phyloP scores from a whole-genome alignment of 495 filamentous ascomycete genomes.

The Amphirosellinia nigrospora region DNA sequence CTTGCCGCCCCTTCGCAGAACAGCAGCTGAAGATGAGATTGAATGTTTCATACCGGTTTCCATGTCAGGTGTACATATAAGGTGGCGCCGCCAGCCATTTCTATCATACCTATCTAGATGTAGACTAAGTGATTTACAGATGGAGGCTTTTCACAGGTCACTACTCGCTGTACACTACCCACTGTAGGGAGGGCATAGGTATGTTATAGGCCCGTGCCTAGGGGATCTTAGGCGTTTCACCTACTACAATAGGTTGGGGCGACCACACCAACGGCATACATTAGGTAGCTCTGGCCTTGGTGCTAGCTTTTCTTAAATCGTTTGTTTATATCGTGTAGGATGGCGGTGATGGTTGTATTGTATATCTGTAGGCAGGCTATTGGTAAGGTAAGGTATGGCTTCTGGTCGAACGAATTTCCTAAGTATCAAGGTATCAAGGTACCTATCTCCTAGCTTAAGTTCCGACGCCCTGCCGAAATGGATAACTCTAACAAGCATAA shows the following conservation, averaged over 20 bases:
- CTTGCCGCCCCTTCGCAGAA: neutral
- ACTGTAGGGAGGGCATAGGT: neutral
- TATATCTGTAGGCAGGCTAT: no score
- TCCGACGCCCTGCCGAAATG: neutral
- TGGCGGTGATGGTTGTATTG: neutral
- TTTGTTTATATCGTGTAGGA: neutral
- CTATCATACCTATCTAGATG: neutral
- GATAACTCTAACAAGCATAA: neutral
- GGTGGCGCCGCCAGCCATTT: conserved; percentile 4
- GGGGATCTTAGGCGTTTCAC: neutral
- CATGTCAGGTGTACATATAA: no score
- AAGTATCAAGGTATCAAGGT: no score
- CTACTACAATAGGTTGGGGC: neutral
- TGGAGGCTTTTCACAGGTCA: neutral
- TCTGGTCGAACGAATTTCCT: no score
- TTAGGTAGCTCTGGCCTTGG: neutral
- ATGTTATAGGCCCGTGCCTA: neutral
- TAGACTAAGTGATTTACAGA: no score
- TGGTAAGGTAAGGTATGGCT: no score
- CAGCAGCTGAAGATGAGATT: conserved; percentile 13
- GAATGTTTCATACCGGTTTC: neutral
- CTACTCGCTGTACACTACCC: neutral
- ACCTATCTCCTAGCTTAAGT: neutral
- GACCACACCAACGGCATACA: neutral
- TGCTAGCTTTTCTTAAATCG: neutral